Percentiles rank a stretch among this genome's conserved stretches.
phyloP scores from a whole-genome alignment of 169 alveolate genomes.

The Cryptosporidium ryanae region DNA sequence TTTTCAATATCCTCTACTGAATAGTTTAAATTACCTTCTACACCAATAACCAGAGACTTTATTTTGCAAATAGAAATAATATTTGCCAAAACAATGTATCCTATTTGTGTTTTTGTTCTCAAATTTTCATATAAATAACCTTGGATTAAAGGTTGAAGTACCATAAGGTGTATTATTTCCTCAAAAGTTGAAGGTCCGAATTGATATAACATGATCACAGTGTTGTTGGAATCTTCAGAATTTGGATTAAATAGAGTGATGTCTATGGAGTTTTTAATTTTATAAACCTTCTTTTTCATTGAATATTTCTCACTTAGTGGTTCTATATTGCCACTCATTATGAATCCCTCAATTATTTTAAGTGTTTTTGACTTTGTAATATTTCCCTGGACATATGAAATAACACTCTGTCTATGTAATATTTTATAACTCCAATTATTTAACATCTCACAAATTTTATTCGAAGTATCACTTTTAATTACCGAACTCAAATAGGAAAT shows the following conservation, averaged over 20 bases:
- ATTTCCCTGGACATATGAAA: constrained; percentile 64
- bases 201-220: constrained; percentile 28
- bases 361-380: constrained; percentile 29
- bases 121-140: constrained; percentile 52
- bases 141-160: constrained; percentile 33
- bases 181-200: constrained; percentile 68
- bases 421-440: constrained; percentile 46
- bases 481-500: background rate
- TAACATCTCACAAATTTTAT: constrained; percentile 13
- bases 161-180: constrained; percentile 63
- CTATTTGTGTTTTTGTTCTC: constrained; percentile 42
- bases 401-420: constrained; percentile 49
- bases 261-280: constrained; percentile 28
- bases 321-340: constrained; percentile 22
- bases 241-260: constrained; percentile 29
- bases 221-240: constrained; percentile 29
- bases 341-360: constrained; percentile 28
- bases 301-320: constrained; percentile 52
- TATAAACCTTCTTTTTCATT: constrained; percentile 24
- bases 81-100: constrained; percentile 54
- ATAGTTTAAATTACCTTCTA: constrained; percentile 33
- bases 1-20: constrained; percentile 50
- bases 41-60: constrained; percentile 47
- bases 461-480: background rate
- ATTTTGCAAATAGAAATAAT: constrained; percentile 37